Base-by-base conservation (phyloP, 129 eudicot genomes). In the Silybum marianum region DNA sequence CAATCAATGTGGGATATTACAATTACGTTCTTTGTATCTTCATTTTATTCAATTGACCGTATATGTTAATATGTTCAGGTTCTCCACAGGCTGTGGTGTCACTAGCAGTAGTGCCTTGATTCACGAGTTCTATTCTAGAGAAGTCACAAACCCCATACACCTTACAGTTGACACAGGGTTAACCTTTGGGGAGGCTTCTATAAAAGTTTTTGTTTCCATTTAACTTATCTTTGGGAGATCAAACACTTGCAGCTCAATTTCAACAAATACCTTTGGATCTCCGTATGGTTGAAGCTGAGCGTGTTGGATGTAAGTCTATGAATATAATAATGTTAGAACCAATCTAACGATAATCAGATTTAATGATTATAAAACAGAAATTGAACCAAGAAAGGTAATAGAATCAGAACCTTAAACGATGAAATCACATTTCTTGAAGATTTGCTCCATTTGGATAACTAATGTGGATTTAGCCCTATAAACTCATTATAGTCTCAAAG, bases 81-180 rank as follows among this genome's bases (percentile, higher is more conserved):
- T 92, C 78, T 95, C 98, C 42, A 95, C 98, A 66, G 98, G 98
- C 24, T 93, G 83, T 83, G 98, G 98, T 66, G 98, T 92, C 38
- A 87, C 94, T 8, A 93, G 90, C 9, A 97, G 97, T 60, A 92
- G 97, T 89, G 93, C 90, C 30, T 81, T 95, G 44, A 86, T 92
- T 74, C 99, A 95, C 70, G 97, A 92, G 3, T 95, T 95, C 28
- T 95, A 90, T 84, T 79, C 97, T 1, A 78, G 97, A 88, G 94
- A 95, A 82, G 91, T 87, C 74, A 1, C 92, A 71, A 94, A 87
- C 78, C 97, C 96, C 63, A 75, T 94, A 40, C 98, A 94, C 82
- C 79, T 94, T 58, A 94, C 90, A 10, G 97, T 94, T 12, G 97
- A 94, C 79, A 94, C 97, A 9, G 90, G 90, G 22, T 94, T 94